phyloP scores from a whole-genome alignment of 2,329 filamentous ascomycete species.

The Fusarium foetens region DNA sequence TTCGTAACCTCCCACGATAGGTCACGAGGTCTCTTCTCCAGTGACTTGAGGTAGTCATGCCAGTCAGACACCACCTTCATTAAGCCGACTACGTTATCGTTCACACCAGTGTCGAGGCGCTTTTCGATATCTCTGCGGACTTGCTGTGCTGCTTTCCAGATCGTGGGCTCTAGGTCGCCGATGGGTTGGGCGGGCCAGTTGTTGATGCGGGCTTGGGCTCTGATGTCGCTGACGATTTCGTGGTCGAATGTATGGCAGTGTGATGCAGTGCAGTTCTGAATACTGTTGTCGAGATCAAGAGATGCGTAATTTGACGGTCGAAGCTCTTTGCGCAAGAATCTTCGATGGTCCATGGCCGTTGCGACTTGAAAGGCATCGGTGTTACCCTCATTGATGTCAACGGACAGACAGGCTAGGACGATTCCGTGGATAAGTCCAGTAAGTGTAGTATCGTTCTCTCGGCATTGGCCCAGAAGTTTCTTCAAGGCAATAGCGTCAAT shows the following conservation, averaged over 20 bases:
- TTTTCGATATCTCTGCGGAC: background rate
- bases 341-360: background rate
- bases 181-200: constrained; percentile 1
- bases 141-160: constrained; percentile 2
- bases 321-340: background rate
- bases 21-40: background rate
- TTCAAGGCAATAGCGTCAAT: background rate
- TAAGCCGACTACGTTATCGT: background rate
- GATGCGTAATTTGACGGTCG: background rate
- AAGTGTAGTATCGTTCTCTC: background rate
- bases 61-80: constrained; percentile 7
- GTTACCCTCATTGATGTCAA: background rate
- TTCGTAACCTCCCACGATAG: constrained; percentile 9
- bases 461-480: background rate
- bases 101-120: background rate
- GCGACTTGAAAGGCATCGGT: background rate
- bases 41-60: background rate
- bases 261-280: background rate
- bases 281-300: background rate
- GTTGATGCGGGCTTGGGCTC: background rate
- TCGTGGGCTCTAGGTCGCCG: background rate
- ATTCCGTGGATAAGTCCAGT: constrained; percentile 1
- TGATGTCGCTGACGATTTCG: background rate
- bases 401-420: background rate
- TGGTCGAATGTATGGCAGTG: background rate